Evolutionary conservation across 768 basidiomycete genomes (phyloP).

Genomic region (Postia placenta): DNA sequence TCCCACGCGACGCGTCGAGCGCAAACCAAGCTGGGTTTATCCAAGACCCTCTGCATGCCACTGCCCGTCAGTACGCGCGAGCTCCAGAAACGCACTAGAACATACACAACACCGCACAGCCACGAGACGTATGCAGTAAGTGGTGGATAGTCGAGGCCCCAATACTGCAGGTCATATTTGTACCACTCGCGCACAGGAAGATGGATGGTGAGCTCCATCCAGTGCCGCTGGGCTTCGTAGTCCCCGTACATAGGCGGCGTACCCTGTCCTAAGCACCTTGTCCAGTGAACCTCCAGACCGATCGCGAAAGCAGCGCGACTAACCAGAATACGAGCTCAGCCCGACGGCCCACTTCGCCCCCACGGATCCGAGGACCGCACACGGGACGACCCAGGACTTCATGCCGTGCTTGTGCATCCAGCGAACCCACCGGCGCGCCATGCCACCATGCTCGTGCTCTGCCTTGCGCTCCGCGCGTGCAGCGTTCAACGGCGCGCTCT

Average conservation of each 20-base stretch:
- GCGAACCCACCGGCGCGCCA: conserved; percentile 60
- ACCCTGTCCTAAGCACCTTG: conserved; percentile 42
- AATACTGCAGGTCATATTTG: conserved; percentile 80
- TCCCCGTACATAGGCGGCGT: conserved; percentile 87
- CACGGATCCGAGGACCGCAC: conserved; percentile 43
- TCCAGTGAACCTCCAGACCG: conserved; percentile 3
- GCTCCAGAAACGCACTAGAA: background rate
- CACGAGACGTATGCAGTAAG: conserved; percentile 87
- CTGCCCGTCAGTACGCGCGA: background rate
- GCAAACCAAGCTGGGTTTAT: conserved; percentile 65
- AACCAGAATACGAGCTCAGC: conserved; percentile 80
- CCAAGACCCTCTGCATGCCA: conserved; percentile 36
- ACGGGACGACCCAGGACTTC: conserved; percentile 54
- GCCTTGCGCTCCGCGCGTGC: conserved; percentile 7
- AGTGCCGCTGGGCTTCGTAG: conserved; percentile 91
- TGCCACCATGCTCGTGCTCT: conserved; percentile 26
- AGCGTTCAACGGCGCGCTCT: conserved; percentile 8
- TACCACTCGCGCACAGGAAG: conserved; percentile 80
- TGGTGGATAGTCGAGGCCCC: conserved; percentile 95
- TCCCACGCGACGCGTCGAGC: conserved; percentile 61
- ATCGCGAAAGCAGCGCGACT: conserved; percentile 19
- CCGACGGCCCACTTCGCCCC: conserved; percentile 67
- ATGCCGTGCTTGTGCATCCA: conserved; percentile 75
- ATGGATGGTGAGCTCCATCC: conserved; percentile 89
- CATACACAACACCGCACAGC: conserved; percentile 68